Evolutionary conservation across 768 basidiomycete species (phyloP).

Genomic region (Lentinula sp.): DNA sequence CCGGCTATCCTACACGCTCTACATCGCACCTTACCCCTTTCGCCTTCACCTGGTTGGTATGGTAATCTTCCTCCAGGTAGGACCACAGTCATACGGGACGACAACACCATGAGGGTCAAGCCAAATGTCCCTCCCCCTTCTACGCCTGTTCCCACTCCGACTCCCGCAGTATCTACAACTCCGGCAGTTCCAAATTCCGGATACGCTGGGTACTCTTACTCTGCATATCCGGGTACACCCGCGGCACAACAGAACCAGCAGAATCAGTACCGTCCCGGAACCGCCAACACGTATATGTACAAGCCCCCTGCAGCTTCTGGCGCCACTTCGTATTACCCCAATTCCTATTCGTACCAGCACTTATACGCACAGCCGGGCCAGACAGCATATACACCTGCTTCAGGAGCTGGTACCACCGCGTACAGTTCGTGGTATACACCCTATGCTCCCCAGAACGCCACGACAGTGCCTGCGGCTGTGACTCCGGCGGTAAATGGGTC

Average conservation of each 20-base stretch:
- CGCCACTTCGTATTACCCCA: not conserved
- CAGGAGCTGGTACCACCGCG: not conserved
- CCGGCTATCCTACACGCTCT: conserved; percentile 62
- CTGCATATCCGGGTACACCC: conserved; percentile 29
- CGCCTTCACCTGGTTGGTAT: conserved; percentile 62
- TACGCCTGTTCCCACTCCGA: conserved; percentile 18
- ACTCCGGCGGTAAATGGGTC: conserved; percentile 16
- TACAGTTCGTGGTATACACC: conserved; percentile 20
- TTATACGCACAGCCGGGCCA: not conserved
- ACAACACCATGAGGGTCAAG: conserved; percentile 63
- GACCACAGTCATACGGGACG: conserved; percentile 62
- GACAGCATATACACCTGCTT: not conserved
- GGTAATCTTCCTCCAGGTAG: conserved; percentile 61
- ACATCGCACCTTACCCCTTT: conserved; percentile 60
- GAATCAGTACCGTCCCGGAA: not conserved
- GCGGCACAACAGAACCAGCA: conserved; percentile 8
- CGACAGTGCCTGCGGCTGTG: conserved; percentile 12
- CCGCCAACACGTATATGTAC: conserved; percentile 5
- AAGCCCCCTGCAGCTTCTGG: not conserved
- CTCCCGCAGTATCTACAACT: conserved; percentile 10
- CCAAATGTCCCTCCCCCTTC: conserved; percentile 22
- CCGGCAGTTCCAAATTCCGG: conserved; percentile 2
- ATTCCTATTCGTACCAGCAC: not conserved
- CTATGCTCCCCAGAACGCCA: conserved; percentile 25
- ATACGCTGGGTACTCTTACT: conserved; percentile 9